Evolutionary conservation across 2,329 filamentous ascomycete genomes (phyloP).

Genomic region (Penicillium aurantiogriseum): DNA sequence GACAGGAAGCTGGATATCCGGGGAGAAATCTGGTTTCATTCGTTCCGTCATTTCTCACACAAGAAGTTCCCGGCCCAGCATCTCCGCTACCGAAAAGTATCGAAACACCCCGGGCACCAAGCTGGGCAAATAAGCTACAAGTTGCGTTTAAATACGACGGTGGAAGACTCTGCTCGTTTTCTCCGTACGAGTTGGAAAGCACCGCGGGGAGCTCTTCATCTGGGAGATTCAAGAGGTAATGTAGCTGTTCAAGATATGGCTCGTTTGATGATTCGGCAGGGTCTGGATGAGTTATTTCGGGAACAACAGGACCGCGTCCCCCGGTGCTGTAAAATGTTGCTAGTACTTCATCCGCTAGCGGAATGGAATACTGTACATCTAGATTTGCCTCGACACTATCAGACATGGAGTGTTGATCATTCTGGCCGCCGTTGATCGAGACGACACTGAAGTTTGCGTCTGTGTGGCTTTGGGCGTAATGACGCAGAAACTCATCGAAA

Average conservation of each 20-base stretch:
- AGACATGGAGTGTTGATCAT: conserved; percentile 46
- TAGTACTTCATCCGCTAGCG: conserved; percentile 54
- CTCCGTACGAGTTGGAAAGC: conserved; percentile 68
- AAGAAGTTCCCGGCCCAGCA: conserved; percentile 56
- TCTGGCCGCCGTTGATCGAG: conserved; percentile 56
- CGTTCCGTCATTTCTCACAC: conserved; percentile 56
- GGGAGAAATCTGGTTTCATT: conserved; percentile 54
- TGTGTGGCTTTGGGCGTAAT: conserved; percentile 53
- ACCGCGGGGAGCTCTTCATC: conserved; percentile 60
- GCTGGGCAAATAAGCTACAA: conserved; percentile 62
- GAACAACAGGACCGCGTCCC: conserved; percentile 53
- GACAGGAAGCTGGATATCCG: conserved; percentile 58
- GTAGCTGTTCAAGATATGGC: conserved; percentile 64
- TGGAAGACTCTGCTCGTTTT: conserved; percentile 64
- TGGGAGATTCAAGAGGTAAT: conserved; percentile 57
- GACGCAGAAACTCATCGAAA: conserved; percentile 55
- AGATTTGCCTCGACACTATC: conserved; percentile 60
- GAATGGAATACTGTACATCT: conserved; percentile 61
- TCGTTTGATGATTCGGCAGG: conserved; percentile 56
- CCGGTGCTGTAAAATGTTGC: conserved; percentile 61
- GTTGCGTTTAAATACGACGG: conserved; percentile 58
- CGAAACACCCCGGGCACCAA: conserved; percentile 65
- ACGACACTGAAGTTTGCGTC: conserved; percentile 57
- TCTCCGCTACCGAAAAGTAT: conserved; percentile 67
- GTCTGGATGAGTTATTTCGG: conserved; percentile 47